A percentile compares a stretch with the other conserved stretches of the same genome.
phyloP scores from a whole-genome alignment of 768 basidiomycete species.

The Kwoniella europaea region DNA sequence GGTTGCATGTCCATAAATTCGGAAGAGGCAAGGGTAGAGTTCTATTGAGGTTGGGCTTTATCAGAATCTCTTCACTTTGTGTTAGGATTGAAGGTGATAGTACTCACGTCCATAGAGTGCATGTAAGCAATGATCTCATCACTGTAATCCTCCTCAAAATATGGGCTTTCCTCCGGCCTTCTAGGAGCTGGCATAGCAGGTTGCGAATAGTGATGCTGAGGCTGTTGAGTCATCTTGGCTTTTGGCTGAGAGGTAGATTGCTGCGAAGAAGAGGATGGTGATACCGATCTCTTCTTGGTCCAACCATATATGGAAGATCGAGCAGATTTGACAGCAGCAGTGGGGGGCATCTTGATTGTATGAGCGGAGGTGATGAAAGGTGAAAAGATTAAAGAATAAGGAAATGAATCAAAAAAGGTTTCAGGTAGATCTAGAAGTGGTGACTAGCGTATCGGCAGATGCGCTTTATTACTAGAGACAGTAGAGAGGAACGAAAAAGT shows the following conservation, averaged over 20 bases:
- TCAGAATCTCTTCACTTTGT: conserved; percentile 14
- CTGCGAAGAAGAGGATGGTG: conserved; percentile 27
- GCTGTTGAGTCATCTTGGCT: conserved; percentile 23
- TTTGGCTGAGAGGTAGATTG: conserved; percentile 24
- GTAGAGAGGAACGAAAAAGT: conserved; percentile 15
- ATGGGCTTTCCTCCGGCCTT: conserved; percentile 58
- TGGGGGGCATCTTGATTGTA: conserved; percentile 44
- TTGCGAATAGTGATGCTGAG: conserved; percentile 20
- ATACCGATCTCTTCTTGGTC: conserved; percentile 46
- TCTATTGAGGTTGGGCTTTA: conserved; percentile 61
- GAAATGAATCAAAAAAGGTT: conserved; percentile 5
- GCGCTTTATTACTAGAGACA: background rate
- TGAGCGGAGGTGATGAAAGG: conserved; percentile 13
- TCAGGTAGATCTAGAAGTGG: background rate
- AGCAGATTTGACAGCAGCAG: conserved; percentile 38
- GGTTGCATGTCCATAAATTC: conserved; percentile 99
- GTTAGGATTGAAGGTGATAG: background rate
- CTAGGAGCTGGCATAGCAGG: conserved; percentile 19
- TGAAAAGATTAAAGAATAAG: conserved; percentile 17
- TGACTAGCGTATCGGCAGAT: background rate
- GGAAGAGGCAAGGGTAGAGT: conserved; percentile 83
- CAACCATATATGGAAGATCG: conserved; percentile 42
- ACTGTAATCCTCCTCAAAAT: conserved; percentile 92
- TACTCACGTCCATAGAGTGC: conserved; percentile 96
- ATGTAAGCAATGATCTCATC: conserved; percentile 92